These are phyloP conservation scores for Eurotiales sp. DNA, from an alignment of 2,329 filamentous ascomycete species.

Conservation along the genomic window DNA sequence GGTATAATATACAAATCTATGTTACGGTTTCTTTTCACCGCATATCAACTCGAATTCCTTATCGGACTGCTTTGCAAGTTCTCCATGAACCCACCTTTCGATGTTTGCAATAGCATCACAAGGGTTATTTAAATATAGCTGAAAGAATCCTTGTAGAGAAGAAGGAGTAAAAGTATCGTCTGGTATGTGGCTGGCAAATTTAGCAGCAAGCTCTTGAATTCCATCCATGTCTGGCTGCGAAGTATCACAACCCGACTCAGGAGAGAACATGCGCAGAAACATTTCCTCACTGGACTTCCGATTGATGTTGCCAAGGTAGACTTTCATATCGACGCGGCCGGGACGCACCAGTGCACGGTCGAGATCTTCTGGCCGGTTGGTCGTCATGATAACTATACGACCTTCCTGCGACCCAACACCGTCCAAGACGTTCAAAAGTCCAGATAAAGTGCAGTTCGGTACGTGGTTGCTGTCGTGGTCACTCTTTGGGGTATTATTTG, in stretches of 20 bases:
- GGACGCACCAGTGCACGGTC: constrained; percentile 72
- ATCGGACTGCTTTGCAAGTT: constrained; percentile 21
- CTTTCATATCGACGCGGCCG: constrained; percentile 62
- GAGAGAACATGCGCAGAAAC: constrained; percentile 27
- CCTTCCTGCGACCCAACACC: constrained; percentile 77
- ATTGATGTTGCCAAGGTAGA: constrained; percentile 51
- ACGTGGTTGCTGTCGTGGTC: constrained; percentile 4
- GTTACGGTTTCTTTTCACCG: neutral
- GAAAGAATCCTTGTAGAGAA: constrained; percentile 52
- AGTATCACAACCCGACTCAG: constrained; percentile 17
- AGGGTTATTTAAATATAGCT: constrained; percentile 50
- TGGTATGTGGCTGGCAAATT: constrained; percentile 46
- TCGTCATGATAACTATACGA: constrained; percentile 76
- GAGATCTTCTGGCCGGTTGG: constrained; percentile 69
- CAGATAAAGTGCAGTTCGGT: constrained; percentile 59
- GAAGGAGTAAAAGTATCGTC: constrained; percentile 49
- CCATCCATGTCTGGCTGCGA: constrained; percentile 18
- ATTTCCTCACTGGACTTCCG: constrained; percentile 35
- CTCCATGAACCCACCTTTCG: constrained; percentile 38
- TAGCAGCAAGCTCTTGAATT: constrained; percentile 38
- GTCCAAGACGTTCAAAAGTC: constrained; percentile 78
- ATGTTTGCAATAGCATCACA: constrained; percentile 42
- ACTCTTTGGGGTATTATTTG: neutral
- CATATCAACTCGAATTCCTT: constrained; percentile 12
- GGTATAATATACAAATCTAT: constrained; percentile 5